phyloP scores from a whole-genome alignment of 2,329 filamentous ascomycete genomes.

The Meredithiella fracta region DNA sequence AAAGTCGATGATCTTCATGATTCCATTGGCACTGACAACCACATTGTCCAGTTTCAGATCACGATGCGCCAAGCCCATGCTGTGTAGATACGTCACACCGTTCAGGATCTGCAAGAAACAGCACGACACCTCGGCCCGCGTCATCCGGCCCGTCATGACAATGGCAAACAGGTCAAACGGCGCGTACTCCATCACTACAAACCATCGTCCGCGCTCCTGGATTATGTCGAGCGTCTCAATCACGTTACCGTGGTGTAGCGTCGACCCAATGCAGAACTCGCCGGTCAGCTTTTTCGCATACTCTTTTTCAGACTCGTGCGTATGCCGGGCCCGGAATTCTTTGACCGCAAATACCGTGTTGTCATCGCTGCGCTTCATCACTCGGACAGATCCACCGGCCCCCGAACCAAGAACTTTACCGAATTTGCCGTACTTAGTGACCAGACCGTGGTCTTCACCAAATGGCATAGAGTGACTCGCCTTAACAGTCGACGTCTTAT shows the following conservation, averaged over 20 bases:
- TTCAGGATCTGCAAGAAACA: slow-evolving; percentile 88
- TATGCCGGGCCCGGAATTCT: slow-evolving; percentile 81
- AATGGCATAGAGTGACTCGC: slow-evolving; percentile 51
- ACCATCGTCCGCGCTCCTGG: slow-evolving; percentile 87
- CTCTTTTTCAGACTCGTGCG: slow-evolving; percentile 85
- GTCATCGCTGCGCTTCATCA: slow-evolving; percentile 88
- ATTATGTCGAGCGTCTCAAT: slow-evolving; percentile 97
- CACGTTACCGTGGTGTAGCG: slow-evolving; percentile 91
- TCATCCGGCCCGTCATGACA: slow-evolving; percentile 98
- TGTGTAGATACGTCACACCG: slow-evolving; percentile 85
- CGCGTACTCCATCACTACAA: slow-evolving; percentile 97
- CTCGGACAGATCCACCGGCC: slow-evolving; percentile 79
- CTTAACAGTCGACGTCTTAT: slow-evolving; percentile 41
- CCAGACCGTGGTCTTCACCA: slow-evolving; percentile 78
- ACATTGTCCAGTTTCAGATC: slow-evolving; percentile 97
- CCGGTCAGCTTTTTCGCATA: slow-evolving; percentile 97
- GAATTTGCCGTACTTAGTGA: slow-evolving; percentile 88
- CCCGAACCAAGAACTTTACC: slow-evolving; percentile 87
- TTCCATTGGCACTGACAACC: slow-evolving; percentile 86
- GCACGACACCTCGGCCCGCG: slow-evolving; percentile 75
- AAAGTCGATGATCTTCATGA: slow-evolving; percentile 99
- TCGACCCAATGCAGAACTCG: slow-evolving; percentile 95
- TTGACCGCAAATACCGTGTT: slow-evolving; percentile 93
- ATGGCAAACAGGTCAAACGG: slow-evolving; percentile 93
- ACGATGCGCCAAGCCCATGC: slow-evolving; percentile 84